These are phyloP conservation scores for Starmera quercuum DNA, from an alignment of 805 yeast species.

Conservation along the genomic window DNA sequence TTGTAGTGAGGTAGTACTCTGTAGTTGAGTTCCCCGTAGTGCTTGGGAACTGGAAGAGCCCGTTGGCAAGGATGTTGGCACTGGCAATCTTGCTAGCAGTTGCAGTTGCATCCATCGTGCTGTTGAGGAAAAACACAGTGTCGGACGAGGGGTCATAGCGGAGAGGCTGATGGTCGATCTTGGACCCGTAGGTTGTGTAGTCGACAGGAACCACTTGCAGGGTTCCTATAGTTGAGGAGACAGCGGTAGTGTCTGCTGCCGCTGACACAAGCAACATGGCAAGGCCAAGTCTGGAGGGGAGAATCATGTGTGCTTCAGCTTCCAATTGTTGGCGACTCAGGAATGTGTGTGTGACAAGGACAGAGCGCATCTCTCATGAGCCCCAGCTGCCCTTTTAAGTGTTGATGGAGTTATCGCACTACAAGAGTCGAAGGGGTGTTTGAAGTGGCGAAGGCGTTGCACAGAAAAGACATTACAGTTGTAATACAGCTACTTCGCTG, in stretches of 20 bases:
- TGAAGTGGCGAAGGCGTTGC: too few relatives aligned
- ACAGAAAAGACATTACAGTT: too few relatives aligned
- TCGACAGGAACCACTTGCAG: slow-evolving; percentile 12
- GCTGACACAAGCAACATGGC: too few relatives aligned
- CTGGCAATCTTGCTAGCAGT: slow-evolving; percentile 6
- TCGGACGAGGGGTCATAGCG: slow-evolving; percentile 7
- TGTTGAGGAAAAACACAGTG: slow-evolving; percentile 10
- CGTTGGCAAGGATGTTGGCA: slow-evolving; percentile 6
- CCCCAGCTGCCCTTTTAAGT: too few relatives aligned
- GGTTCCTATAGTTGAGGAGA: slow-evolving; percentile 10
- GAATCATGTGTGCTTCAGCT: too few relatives aligned
- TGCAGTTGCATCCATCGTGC: not conserved
- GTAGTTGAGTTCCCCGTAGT: not conserved
- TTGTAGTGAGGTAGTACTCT: slow-evolving; percentile 6
- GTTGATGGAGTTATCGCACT: too few relatives aligned
- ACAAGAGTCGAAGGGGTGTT: too few relatives aligned
- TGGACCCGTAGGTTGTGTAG: slow-evolving; percentile 8
- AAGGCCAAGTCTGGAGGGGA: too few relatives aligned
- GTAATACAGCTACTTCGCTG: too few relatives aligned
- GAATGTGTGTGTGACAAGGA: too few relatives aligned
- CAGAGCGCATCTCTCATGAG: too few relatives aligned
- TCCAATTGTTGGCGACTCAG: too few relatives aligned
- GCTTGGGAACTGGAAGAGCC: slow-evolving; percentile 5
- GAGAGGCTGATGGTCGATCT: slow-evolving; percentile 12
- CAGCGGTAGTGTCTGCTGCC: not conserved